Evolutionary conservation across 2,329 filamentous ascomycete species (phyloP), one percentile per base, ranked within the genome.

Genomic region (Fusarium lyarnte): DNA sequence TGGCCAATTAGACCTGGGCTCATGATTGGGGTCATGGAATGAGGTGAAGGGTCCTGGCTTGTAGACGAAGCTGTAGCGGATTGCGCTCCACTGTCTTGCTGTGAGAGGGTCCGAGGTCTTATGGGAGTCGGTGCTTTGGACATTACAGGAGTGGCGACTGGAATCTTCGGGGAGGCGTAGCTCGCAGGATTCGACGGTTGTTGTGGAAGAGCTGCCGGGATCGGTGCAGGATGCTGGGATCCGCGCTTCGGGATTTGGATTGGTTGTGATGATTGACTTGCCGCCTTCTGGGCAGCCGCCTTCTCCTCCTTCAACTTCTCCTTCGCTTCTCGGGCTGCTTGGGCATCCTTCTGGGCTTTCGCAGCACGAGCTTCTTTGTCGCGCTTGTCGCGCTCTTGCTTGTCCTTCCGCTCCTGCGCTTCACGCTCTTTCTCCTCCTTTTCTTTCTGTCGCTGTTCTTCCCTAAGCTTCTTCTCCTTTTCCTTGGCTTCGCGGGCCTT

Each of bases 391-490:
- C 88, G 84, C 71, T 89, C 87, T 70, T 87, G 91, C 73, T 91
- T 90, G 74, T 87, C 90, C 74, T 82, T 84, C 77, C 89, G 84
- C 76, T 90, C 88, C 59, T 90, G 90, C 27, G 88, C 90, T 77
- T 96, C 93, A 76, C 90, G 92, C 77, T 90, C 89, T 77, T 85
- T 88, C 78, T 88, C 89, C 76, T 97, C 93, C 79, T 90, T 93
- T 76, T 97, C 95, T 77, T 88, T 92, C 76, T 93, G 90, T 31
- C 92, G 91, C 75, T 94, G 91, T 78, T 95, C 95, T 77, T 94
- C 94, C 81, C 93, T 95, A 70, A 91, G 89, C 82, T 92, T 95
- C 84, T 94, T 96, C 83, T 97, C 94, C 76, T 89, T 93, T 75
- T 87, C 86, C 74, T 85, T 88, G 54, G 82, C 82, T 66, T 88